Evolutionary conservation across 495 filamentous ascomycete genomes (phyloP), one percentile per base, ranked within the genome.

Genomic region (Chlorociboria aeruginascens): DNA sequence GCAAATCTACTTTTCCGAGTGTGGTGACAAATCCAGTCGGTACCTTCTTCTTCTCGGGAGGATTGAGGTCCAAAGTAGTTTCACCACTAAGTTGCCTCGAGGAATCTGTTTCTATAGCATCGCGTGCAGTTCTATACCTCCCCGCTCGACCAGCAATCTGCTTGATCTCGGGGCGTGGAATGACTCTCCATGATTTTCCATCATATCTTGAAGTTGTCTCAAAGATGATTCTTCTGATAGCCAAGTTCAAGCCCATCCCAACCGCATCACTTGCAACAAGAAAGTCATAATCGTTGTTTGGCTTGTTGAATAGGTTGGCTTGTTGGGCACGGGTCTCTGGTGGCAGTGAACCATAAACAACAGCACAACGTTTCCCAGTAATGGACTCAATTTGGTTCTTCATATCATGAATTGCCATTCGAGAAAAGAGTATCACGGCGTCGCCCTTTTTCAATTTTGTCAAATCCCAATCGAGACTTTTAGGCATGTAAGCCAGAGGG

Each of bases 211-310:
- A 62, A 1, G 74, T 68, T 7, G 84, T 66, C 56, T 93, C 85
- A 57, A 99, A 96, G 46, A 99, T 76, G 50, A 99, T 69, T 32
- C 92, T 84, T 57, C 87, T 93, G 66, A 92, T 83, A 60, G 86
- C 89, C 67, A 99, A 60, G 63, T 99, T 99, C 30, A 99, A 66
- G 1, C 92, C 92, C 92, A 99, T 99, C 17, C 92, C 92, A 53
- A 99, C 87, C 17, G 92, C 92, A 62, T 99, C 92, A 55, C 88
- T 95, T 12, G 92, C 92, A 25, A 90, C 86, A 4, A 99, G 70
- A 52, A 82, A 89, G 55, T 99, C 89, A 61, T 95, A 99, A 33
- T 94, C 89, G 63, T 86, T 97, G 59, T 92, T 67, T 0, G 84
- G 87, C 53, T 96, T 86, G 56, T 98, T 98, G 70, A 98, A 98